Evolutionary conservation across 495 filamentous ascomycete species (phyloP), one percentile per base, ranked within the genome.

Genomic region (Apodospora peruviana): DNA sequence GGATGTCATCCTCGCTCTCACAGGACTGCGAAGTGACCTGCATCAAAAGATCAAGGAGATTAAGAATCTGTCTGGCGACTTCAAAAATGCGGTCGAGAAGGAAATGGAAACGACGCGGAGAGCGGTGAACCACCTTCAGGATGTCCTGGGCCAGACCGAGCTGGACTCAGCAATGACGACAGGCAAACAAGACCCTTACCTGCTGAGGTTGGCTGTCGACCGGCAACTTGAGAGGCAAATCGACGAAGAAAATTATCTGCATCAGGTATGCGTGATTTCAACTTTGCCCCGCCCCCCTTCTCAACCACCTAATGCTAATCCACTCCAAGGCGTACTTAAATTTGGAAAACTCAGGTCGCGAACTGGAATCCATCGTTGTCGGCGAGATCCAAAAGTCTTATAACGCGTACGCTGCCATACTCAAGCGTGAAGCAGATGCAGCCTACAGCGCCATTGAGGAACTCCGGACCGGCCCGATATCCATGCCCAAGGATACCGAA

Each of bases 21-120:
- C 84, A 4, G 90, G 88, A 12, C 73, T 98, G 19, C 73, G 93
- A 39, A 90, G 82, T 57, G 93, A 98, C 65, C 74, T 98, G 16
- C 83, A 85, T 45, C 88, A 91, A 68, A 98, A 98, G 72, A 93
- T 91, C 58, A 97, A 96, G 69, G 93, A 98, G 69, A 97, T 98
- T 66, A 95, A 93, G 66, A 85, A 79, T 49, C 72, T 98, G 4
- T 84, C 89, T 5, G 84, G 88, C 2, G 93, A 98, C 66, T 98
- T 98, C 66, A 95, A 95, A 63, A 98, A 94, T 56, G 79, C 79
- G 12, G 85, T 90, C 18, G 86, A 89, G 11, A 88, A 84, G 62
- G 86, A 89, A 63, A 87, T 86, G 70, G 86, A 89, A 5, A 67
- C 57, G 20, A 87, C 86, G 10, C 73, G 79, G 22, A 81, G 70